Evolutionary conservation across 192 early-diverging fungal species (phyloP).

Genomic region (Coemansia sp.): DNA sequence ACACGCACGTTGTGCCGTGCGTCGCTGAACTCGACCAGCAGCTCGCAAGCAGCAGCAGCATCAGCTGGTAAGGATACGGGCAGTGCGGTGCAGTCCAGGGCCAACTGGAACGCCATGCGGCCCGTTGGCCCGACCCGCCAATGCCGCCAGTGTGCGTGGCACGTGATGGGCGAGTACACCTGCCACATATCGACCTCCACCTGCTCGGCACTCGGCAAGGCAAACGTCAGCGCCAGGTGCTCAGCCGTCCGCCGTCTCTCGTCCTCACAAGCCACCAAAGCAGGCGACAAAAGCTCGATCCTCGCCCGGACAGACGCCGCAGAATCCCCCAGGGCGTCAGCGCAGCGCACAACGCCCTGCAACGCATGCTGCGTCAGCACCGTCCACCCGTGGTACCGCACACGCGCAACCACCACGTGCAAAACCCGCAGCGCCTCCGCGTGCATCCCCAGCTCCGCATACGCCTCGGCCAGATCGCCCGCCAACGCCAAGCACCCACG

Average conservation of each 20-base stretch:
- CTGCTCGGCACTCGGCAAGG: background rate
- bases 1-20: slow-evolving; percentile 7
- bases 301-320: background rate
- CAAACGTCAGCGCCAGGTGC: background rate
- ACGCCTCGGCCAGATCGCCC: slow-evolving; percentile 19
- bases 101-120: slow-evolving; percentile 31
- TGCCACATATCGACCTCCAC: slow-evolving; percentile 28
- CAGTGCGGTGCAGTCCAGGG: slow-evolving; percentile 21
- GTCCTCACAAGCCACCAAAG: background rate
- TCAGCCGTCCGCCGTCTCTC: slow-evolving; percentile 3
- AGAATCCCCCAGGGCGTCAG: background rate
- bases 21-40: slow-evolving; percentile 24
- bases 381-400: slow-evolving; percentile 32
- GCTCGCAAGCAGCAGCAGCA: slow-evolving; percentile 13
- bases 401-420: slow-evolving; percentile 10
- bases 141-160: slow-evolving; percentile 46
- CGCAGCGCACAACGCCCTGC: slow-evolving; percentile 20
- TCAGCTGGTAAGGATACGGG: no score
- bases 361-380: slow-evolving; percentile 25
- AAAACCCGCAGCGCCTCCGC: slow-evolving; percentile 20
- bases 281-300: slow-evolving; percentile 31
- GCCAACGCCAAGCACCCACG: slow-evolving; percentile 12
- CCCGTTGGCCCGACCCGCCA: slow-evolving; percentile 5
- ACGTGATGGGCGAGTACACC: slow-evolving; percentile 33
- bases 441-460: background rate